phyloP scores from a whole-genome alignment of 345 rosid genomes.

The Microthlaspi erraticum region DNA sequence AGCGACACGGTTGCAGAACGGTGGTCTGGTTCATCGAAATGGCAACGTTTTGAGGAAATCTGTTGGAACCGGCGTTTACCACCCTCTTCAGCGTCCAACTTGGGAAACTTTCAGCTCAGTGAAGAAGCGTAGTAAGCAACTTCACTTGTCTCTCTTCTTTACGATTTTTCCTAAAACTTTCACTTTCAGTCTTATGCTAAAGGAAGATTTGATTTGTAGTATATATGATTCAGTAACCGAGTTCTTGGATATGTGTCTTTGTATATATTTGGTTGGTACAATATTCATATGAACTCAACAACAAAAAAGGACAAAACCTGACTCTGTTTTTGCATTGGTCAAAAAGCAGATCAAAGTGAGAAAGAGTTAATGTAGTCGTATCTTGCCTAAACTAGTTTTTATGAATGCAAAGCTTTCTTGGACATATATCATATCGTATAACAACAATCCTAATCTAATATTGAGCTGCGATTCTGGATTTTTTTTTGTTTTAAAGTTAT shows the following conservation, averaged over 20 bases:
- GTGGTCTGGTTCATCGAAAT: constrained; percentile 21
- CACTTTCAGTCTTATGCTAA: neutral
- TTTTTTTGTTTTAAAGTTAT: too few relatives aligned
- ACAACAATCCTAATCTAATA: too few relatives aligned
- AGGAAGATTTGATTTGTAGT: neutral
- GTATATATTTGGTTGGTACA: neutral
- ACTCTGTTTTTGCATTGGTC: neutral
- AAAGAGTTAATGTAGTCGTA: too few relatives aligned
- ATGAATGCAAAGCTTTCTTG: too few relatives aligned
- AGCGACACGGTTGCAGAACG: neutral
- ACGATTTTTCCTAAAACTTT: neutral
- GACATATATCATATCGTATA: too few relatives aligned
- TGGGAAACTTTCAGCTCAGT: neutral
- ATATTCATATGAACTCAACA: neutral
- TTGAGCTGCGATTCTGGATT: too few relatives aligned
- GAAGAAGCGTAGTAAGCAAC: constrained; percentile 9
- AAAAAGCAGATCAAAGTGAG: constrained; percentile 20
- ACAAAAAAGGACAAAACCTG: neutral
- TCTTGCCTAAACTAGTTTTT: too few relatives aligned
- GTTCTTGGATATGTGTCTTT: neutral
- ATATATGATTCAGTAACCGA: neutral
- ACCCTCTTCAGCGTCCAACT: constrained; percentile 26
- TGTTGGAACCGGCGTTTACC: constrained; percentile 37
- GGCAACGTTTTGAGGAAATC: constrained; percentile 20
- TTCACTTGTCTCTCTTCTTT: neutral